These are phyloP conservation scores for Corchorus capsularis DNA, from an alignment of 345 rosid genomes.

Conservation along the genomic window DNA sequence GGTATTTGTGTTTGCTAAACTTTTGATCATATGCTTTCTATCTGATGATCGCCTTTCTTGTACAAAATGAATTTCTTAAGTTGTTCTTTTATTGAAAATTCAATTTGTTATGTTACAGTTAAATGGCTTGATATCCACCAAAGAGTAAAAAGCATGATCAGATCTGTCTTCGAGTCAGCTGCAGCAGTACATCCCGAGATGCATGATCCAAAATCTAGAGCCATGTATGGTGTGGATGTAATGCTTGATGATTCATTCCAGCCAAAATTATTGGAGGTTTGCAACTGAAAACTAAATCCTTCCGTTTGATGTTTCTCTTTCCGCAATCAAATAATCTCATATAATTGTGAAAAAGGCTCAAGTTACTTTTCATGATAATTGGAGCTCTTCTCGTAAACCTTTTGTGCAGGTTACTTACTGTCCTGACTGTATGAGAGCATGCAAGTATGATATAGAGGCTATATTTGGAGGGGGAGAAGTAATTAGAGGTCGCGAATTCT, in stretches of 20 bases:
- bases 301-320: background rate
- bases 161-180: constrained; percentile 82
- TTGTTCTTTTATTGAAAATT: constrained; percentile 2
- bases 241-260: constrained; percentile 79
- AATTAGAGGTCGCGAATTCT: constrained; percentile 68
- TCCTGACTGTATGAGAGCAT: constrained; percentile 93
- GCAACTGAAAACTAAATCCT: constrained; percentile 27
- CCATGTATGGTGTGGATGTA: constrained; percentile 90
- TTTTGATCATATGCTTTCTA: background rate
- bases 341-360: background rate
- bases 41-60: background rate
- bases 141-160: constrained; percentile 60
- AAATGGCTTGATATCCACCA: constrained; percentile 79
- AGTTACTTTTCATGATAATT: background rate
- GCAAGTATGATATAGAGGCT: constrained; percentile 67
- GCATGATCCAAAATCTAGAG: constrained; percentile 75
- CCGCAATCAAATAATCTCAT: background rate
- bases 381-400: background rate
- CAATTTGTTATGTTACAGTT: constrained; percentile 43
- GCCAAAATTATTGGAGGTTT: constrained; percentile 90
- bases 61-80: background rate
- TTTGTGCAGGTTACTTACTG: constrained; percentile 83
- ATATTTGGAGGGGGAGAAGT: constrained; percentile 42
- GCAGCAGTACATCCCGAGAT: constrained; percentile 83
- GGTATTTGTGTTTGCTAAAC: constrained; percentile 42